Evolutionary conservation across 306 rosid species (phyloP).

Genomic region (Spatholobus suberectus): DNA sequence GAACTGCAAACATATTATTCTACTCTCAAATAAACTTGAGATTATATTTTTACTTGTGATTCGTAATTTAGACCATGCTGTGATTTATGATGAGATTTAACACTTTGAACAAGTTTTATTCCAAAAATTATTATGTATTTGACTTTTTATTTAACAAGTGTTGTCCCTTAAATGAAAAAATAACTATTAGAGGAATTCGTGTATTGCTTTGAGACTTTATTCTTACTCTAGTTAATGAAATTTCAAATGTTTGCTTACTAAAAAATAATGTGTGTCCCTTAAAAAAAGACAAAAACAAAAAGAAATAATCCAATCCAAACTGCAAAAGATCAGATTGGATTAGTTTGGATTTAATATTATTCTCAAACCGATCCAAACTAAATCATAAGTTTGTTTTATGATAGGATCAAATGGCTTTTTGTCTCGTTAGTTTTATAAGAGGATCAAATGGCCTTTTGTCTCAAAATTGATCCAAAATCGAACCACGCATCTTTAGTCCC

Average conservation of each 20-base stretch:
- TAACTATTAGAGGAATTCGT: background rate
- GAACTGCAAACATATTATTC: background rate
- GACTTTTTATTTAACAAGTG: background rate
- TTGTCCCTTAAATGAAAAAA: background rate
- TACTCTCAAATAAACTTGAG: background rate
- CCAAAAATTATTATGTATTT: background rate
- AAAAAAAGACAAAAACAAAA: background rate
- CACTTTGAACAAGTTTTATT: background rate
- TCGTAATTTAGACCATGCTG: background rate
- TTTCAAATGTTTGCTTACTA: background rate
- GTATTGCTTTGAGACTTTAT: background rate
- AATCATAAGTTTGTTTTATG: no score
- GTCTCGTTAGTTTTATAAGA: no score
- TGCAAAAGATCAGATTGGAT: background rate
- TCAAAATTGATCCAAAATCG: no score
- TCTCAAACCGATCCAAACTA: no score
- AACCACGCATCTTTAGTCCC: background rate
- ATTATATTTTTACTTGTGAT: background rate
- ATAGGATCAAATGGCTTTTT: no score
- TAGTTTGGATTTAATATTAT: background rate
- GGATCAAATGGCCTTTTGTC: no score
- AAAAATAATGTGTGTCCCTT: background rate
- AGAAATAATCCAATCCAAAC: background rate
- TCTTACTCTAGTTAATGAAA: background rate
- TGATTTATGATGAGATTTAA: background rate